These are phyloP conservation scores for Backusella macrospora DNA, from an alignment of 192 early-diverging fungal genomes.

Conservation along the genomic window DNA sequence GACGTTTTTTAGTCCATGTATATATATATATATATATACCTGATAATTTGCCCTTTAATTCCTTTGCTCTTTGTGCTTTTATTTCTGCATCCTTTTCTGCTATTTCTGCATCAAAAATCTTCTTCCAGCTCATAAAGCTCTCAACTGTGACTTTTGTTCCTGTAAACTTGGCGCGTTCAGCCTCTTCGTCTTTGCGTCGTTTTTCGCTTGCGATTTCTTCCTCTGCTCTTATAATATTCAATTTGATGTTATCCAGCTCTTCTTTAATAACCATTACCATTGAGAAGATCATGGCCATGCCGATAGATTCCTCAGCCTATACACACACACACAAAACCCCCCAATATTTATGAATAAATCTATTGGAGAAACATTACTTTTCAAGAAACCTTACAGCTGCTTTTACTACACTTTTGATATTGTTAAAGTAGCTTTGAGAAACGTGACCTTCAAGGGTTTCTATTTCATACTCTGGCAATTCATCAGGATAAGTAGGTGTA, in stretches of 20 bases:
- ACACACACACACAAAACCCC: no score
- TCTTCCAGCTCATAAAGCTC: conserved; percentile 80
- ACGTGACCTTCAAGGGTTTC: conserved; percentile 50
- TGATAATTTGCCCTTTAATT: conserved; percentile 29
- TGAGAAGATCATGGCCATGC: conserved; percentile 93
- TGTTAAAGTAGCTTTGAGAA: conserved; percentile 42
- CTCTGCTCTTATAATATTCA: conserved; percentile 52
- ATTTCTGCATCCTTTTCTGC: conserved; percentile 50
- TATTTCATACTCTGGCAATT: conserved; percentile 66
- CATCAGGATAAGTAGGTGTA: conserved; percentile 75
- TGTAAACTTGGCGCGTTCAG: conserved; percentile 71
- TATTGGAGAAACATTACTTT: no score
- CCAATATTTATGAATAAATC: no score
- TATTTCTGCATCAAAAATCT: conserved; percentile 75
- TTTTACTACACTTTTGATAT: conserved; percentile 26
- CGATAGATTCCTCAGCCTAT: conserved; percentile 73
- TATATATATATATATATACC: no score
- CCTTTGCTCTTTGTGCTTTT: conserved; percentile 46
- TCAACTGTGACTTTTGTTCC: conserved; percentile 86
- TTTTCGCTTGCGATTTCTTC: conserved; percentile 52
- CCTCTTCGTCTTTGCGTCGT: conserved; percentile 67
- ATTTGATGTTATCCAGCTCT: conserved; percentile 60
- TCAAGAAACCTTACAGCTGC: conserved; percentile 25
- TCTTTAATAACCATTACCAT: conserved; percentile 81
- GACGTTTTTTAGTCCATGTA: not conserved